phyloP scores from a whole-genome alignment of 2,329 filamentous ascomycete genomes.

The Hirsutella rhossiliensis region DNA sequence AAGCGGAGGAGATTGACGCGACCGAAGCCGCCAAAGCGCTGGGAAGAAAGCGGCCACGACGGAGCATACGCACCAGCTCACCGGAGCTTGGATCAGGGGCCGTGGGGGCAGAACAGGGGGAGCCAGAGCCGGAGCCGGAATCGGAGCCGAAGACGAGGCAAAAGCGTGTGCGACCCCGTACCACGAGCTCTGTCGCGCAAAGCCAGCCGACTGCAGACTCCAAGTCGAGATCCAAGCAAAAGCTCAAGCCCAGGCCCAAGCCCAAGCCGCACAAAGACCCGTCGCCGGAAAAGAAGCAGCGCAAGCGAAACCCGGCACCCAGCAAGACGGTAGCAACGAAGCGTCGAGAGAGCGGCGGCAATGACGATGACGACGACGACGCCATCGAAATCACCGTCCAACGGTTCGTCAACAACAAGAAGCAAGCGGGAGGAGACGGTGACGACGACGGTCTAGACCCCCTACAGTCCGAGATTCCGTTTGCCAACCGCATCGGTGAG shows the following conservation, averaged over 20 bases:
- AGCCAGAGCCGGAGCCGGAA: slow-evolving; percentile 17
- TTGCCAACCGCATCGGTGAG: slow-evolving; percentile 40
- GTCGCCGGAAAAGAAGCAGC: slow-evolving; percentile 1
- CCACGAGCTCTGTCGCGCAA: slow-evolving; percentile 29
- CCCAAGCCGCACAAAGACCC: background rate
- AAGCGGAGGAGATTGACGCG: slow-evolving; percentile 31
- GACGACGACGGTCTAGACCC: slow-evolving; percentile 25
- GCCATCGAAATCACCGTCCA: slow-evolving; percentile 47
- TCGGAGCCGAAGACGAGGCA: slow-evolving; percentile 18
- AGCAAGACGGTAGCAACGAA: slow-evolving; percentile 4
- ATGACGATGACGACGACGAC: slow-evolving; percentile 11
- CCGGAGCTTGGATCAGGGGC: slow-evolving; percentile 27
- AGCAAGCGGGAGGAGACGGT: slow-evolving; percentile 26
- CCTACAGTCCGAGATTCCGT: slow-evolving; percentile 39
- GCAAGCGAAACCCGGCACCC: background rate
- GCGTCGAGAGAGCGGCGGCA: slow-evolving; percentile 11
- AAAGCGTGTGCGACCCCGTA: background rate
- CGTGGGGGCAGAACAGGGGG: slow-evolving; percentile 14
- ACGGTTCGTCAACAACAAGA: slow-evolving; percentile 39
- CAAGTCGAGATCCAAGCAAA: slow-evolving; percentile 4
- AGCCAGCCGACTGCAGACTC: slow-evolving; percentile 15
- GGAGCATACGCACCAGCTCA: slow-evolving; percentile 23
- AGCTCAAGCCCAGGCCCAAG: background rate
- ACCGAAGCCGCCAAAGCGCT: slow-evolving; percentile 29
- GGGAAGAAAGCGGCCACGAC: slow-evolving; percentile 30